A percentile compares a stretch with the other conserved stretches of the same genome.
Evolutionary conservation across 2,329 filamentous ascomycete species (phyloP).

Genomic region (Colletotrichum euphorbiae): DNA sequence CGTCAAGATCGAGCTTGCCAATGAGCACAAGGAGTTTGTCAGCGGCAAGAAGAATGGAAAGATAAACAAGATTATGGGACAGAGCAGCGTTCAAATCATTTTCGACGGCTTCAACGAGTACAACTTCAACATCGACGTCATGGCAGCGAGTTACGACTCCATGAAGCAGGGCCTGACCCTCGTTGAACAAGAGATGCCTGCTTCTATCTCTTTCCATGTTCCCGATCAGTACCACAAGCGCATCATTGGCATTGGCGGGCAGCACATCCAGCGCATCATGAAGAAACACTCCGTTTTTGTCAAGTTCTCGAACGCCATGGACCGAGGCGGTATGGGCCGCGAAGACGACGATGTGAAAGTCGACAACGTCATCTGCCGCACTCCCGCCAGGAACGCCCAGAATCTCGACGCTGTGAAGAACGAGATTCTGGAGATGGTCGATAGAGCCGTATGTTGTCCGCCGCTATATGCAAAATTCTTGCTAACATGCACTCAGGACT

Average conservation of each 20-base stretch:
- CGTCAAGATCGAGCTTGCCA: slow-evolving; percentile 98
- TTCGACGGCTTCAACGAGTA: slow-evolving; percentile 99
- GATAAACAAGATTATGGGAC: slow-evolving; percentile 99
- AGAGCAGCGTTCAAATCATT: slow-evolving; percentile 98
- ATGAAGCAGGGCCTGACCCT: slow-evolving; percentile 92
- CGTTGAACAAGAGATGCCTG: slow-evolving; percentile 99
- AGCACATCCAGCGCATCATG: slow-evolving; percentile 99
- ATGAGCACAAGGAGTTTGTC: slow-evolving; percentile 99
- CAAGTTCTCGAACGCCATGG: slow-evolving; percentile 99
- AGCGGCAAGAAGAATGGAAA: slow-evolving; percentile 99
- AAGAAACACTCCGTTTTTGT: slow-evolving; percentile 99
- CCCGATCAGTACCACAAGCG: slow-evolving; percentile 99
- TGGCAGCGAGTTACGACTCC: slow-evolving; percentile 90
- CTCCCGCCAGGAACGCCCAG: slow-evolving; percentile 95
- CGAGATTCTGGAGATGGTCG: slow-evolving; percentile 99
- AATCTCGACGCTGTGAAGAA: slow-evolving; percentile 97
- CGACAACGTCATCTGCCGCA: slow-evolving; percentile 98
- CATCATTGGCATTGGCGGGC: slow-evolving; percentile 97
- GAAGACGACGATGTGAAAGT: slow-evolving; percentile 99
- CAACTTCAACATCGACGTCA: slow-evolving; percentile 99
- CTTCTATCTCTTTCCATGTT: slow-evolving; percentile 98
- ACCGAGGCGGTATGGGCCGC: slow-evolving; percentile 89
- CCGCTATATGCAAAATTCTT: background rate
- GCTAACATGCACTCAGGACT: slow-evolving; percentile 69
- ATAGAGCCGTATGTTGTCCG: slow-evolving; percentile 77